phyloP scores from a whole-genome alignment of 352 stramenopile species.

The Blastocystis sp. region DNA sequence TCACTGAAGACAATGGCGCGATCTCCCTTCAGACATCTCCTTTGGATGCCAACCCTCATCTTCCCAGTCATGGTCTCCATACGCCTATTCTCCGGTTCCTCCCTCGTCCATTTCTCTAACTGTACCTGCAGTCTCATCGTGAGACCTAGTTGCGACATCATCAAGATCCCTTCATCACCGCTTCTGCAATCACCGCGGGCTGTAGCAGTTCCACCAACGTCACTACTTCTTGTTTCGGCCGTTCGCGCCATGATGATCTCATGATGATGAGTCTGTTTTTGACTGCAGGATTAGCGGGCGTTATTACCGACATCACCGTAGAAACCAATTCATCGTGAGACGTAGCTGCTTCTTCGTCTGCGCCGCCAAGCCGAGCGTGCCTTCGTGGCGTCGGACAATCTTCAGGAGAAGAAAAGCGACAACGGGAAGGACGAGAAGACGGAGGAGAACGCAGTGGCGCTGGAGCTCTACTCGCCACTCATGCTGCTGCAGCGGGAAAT shows the following conservation, averaged over 20 bases:
- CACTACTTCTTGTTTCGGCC: background rate
- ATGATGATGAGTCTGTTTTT: background rate
- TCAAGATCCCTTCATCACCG: constrained; percentile 27
- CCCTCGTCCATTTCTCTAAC: background rate
- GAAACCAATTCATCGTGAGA: too few species aligned
- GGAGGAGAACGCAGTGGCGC: background rate
- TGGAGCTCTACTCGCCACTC: background rate
- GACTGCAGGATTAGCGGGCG: background rate
- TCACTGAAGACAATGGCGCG: background rate
- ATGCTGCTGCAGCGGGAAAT: background rate
- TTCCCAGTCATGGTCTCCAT: background rate
- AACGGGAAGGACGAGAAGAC: background rate
- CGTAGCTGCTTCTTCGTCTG: too few species aligned
- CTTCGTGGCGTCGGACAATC: background rate
- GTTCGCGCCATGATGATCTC: background rate
- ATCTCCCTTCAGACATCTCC: background rate
- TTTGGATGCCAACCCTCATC: constrained; percentile 7
- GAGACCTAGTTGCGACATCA: background rate
- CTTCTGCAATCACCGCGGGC: background rate
- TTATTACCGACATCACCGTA: background rate
- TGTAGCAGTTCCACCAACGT: background rate
- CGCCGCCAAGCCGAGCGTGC: background rate
- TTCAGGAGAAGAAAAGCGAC: background rate
- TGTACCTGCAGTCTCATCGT: too few species aligned
- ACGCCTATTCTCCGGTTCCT: background rate